Percentiles rank a stretch among this genome's conserved stretches.
These are phyloP conservation scores for Hibiscus tridactylites DNA, from an alignment of 345 rosid species.

Conservation along the genomic window DNA sequence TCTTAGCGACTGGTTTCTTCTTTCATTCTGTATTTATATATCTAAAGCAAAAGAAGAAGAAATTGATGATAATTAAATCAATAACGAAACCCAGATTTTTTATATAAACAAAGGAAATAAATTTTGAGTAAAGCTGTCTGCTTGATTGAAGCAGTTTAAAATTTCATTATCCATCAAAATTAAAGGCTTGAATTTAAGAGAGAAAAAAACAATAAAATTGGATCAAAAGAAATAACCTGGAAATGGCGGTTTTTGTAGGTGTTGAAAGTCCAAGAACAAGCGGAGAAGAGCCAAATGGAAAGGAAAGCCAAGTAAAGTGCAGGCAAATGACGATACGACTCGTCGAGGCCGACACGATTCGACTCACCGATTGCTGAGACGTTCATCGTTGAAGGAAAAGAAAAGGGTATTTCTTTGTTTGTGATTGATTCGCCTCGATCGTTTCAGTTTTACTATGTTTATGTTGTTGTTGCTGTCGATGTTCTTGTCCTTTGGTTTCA, in stretches of 20 bases:
- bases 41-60: too few species aligned
- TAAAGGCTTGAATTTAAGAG: background rate
- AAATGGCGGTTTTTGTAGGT: constrained; percentile 70
- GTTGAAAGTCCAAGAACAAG: constrained; percentile 79
- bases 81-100: background rate
- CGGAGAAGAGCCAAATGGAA: constrained; percentile 65
- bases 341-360: constrained; percentile 32
- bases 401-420: background rate
- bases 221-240: constrained; percentile 35
- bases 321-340: constrained; percentile 70
- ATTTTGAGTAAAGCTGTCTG: background rate
- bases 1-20: background rate
- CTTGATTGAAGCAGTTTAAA: background rate
- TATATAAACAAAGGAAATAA: background rate
- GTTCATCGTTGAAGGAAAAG: constrained; percentile 1
- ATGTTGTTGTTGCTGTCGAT: background rate
- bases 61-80: background rate
- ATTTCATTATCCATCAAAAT: background rate
- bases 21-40: background rate
- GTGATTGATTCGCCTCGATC: background rate
- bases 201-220: background rate
- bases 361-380: background rate
- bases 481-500: background rate
- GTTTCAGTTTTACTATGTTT: background rate
- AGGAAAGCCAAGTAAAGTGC: constrained; percentile 60